Base-by-base conservation (phyloP, 2,329 filamentous ascomycete species). In the Microcyclospora pomicola region DNA sequence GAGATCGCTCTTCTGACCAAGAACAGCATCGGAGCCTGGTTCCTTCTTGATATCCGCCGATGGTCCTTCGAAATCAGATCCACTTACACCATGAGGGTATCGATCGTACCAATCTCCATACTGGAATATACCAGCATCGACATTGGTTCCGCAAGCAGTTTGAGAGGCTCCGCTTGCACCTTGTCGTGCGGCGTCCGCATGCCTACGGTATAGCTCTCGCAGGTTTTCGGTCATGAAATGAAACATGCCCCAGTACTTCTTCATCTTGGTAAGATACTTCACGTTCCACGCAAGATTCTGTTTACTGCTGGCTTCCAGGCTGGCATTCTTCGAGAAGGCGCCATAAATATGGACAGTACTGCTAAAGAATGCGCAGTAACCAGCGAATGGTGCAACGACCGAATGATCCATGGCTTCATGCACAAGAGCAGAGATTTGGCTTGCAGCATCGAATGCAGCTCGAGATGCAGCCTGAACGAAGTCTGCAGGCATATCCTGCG, bases 191-290 rank as follows among this genome's bases (percentile, higher is more conserved):
- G 80, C 80, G 57, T 95, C 86, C 12, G 86, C 79, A 49, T 86
- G 88, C 34, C 77, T 75, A 36, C 82, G 76, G 56, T 94, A 98
- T 43, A 92, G 77, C 38, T 88, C 82, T 42, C 91, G 86, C 28
- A 95, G 71, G 52, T 88, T 91, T 56, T 96, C 87, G 1, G 85
- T 80, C 73, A 96, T 87, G 64, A 86, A 95, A 56, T 94, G 84
- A 55, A 96, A 95, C 81, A 95, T 93, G 42, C 88, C 91, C 91
- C 91, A 98, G 53, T 91, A 87, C 42, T 83, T 83, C 67, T 94
- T 95, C 83, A 96, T 93, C 60, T 84, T 91, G 38, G 81, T 80
- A 33, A 98, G 64, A 51, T 91, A 96, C 53, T 81, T 83, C 51
- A 96, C 81, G 47, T 94, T 96, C 46, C 79, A 82, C 1, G 82